Base-by-base conservation (phyloP, 257 asterid species). In the Solanum pinnatisectum region DNA sequence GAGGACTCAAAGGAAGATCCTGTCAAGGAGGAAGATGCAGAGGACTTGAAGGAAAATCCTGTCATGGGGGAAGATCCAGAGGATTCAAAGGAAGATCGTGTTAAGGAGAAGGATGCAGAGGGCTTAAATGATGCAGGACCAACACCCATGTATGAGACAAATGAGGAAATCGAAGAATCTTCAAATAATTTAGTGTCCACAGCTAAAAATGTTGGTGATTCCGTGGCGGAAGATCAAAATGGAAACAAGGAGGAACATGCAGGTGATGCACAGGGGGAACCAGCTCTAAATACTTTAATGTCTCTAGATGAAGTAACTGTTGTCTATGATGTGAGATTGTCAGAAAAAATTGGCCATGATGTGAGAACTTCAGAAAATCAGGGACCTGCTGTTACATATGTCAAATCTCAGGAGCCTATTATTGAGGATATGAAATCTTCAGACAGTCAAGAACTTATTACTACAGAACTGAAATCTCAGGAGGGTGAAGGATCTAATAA, bases 401-500 rank as follows among this genome's bases (percentile, higher is more conserved):
- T 65, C 88, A 86, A 89, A 89, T 59, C 87, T 83, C 77, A 84
- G 33, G 92, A 89, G 56, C 78, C 88, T 70, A 79, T 74, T 81
- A 15, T 46, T 86, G 23, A 39, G 71, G 87, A 86, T 89, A 84
- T 56, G 87, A 89, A 82, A 89, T 65, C 87, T 76, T 56, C 67
- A 87, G 88, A 44, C 25, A 37, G 46, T 15, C 76, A 15, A 18
- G 87, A 65, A 68, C 77, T 87, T 70, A 81, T 74, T 74, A 30
- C 52, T 84, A 23, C 56, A 68, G 88, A 86, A 85, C 78, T 46
- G 85, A 90, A 90, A 89, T 49, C 71, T 78, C 72, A 68, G 88
- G 88, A 92, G 89, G 90, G 79, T 87, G 83, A 76, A 87, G 89
- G 86, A 87, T 87, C 89, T 39, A 42, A 44, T 78, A 74, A 59